A percentile compares a stretch with the other conserved stretches of the same genome.
Conservation (phyloP, 176 grass and related monocot species). For the Poa annua region DNA sequence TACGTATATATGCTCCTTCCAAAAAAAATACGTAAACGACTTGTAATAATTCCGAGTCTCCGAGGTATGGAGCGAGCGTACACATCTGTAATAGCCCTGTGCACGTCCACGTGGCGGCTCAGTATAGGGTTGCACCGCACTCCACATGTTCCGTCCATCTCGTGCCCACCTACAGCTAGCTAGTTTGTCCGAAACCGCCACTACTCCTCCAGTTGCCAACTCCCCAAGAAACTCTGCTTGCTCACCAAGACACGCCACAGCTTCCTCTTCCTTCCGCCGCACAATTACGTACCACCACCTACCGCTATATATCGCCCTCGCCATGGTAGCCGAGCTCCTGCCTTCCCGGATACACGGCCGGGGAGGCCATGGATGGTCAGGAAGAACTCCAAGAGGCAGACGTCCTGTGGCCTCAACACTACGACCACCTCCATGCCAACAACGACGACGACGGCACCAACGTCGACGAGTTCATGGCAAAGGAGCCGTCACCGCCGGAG, state of each 20-base stretch:
- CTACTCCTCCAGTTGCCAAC: constrained; percentile 28
- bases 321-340: constrained; percentile 1
- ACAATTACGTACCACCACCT: background rate
- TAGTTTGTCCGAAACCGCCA: constrained; percentile 15
- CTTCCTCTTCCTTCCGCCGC: constrained; percentile 14
- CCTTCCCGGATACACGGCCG: constrained; percentile 26
- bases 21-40: background rate
- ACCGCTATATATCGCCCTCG: constrained; percentile 33
- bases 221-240: constrained; percentile 46
- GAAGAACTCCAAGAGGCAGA: constrained; percentile 68
- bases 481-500: background rate
- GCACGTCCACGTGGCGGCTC: constrained; percentile 28
- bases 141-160: constrained; percentile 28
- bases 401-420: constrained; percentile 50
- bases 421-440: background rate
- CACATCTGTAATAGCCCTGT: background rate
- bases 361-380: constrained; percentile 55
- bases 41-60: background rate
- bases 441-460: background rate
- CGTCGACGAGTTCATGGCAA: background rate
- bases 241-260: constrained; percentile 52
- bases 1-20: background rate
- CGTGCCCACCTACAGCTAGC: constrained; percentile 4
- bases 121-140: constrained; percentile 53
- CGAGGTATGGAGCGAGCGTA: background rate